Conservation (phyloP, 2,329 filamentous ascomycete species). For the Trichoderma sp. region DNA sequence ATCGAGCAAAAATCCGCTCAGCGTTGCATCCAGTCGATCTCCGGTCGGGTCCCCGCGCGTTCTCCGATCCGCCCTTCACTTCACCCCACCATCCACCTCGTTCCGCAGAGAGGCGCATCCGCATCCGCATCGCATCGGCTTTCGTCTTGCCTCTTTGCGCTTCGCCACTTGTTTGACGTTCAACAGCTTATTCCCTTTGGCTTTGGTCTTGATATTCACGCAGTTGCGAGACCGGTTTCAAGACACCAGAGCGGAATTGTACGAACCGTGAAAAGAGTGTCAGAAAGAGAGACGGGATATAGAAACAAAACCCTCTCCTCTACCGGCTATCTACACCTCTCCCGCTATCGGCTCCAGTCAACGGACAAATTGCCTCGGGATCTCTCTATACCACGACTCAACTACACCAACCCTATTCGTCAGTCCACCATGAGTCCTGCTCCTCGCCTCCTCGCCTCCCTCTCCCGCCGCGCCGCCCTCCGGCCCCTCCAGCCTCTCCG, state of each 20-base stretch:
- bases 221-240: not conserved
- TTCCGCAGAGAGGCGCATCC: not conserved
- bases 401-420: not conserved
- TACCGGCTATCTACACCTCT: not conserved
- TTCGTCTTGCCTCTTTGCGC: not conserved
- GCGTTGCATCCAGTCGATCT: conserved; percentile 18
- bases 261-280: not conserved
- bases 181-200: not conserved
- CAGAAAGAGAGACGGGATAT: not conserved
- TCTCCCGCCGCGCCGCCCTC: conserved; percentile 37
- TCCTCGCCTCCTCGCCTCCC: conserved; percentile 38
- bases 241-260: not conserved
- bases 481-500: conserved; percentile 41
- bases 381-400: not conserved
- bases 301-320: not conserved
- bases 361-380: not conserved
- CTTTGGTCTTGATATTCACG: not conserved
- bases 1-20: not conserved
- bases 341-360: conserved; percentile 4
- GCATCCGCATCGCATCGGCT: conserved; percentile 21
- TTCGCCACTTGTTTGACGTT: conserved; percentile 1
- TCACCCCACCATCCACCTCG: conserved; percentile 20
- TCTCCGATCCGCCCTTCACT: conserved; percentile 26
- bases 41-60: conserved; percentile 27
- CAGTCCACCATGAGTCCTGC: conserved; percentile 33